Percentiles rank a stretch among this genome's conserved stretches.
These are phyloP conservation scores for Boletellus sp. DNA, from an alignment of 1,284 basidiomycete species.

Conservation along the genomic window DNA sequence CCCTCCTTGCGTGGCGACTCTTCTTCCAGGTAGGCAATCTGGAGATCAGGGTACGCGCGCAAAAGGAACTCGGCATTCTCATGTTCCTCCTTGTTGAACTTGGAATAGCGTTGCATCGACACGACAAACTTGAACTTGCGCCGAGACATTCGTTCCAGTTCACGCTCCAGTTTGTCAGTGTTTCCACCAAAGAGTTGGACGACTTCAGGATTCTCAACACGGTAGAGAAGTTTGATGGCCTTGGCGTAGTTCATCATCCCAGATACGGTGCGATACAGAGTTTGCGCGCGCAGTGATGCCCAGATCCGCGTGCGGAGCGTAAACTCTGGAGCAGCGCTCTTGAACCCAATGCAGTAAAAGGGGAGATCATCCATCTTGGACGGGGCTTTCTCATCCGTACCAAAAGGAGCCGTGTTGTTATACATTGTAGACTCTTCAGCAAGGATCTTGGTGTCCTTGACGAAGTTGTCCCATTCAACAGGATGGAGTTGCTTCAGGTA, in stretches of 20 bases:
- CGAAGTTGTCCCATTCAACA: constrained; percentile 99
- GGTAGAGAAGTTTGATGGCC: constrained; percentile 99
- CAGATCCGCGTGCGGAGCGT: constrained; percentile 98
- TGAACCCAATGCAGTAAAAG: constrained; percentile 99
- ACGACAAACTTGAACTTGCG: constrained; percentile 99
- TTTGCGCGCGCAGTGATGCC: constrained; percentile 97
- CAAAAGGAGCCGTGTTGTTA: constrained; percentile 77
- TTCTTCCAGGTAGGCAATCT: constrained; percentile 98
- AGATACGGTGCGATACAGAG: constrained; percentile 96
- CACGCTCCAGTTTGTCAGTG: constrained; percentile 94
- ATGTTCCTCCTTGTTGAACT: constrained; percentile 99
- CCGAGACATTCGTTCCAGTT: constrained; percentile 95
- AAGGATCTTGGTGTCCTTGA: constrained; percentile 98
- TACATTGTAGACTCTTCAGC: constrained; percentile 93
- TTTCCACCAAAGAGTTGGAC: constrained; percentile 97
- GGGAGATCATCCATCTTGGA: constrained; percentile 93
- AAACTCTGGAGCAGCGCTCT: constrained; percentile 97
- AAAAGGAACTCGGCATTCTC: constrained; percentile 99
- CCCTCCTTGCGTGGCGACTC: constrained; percentile 93
- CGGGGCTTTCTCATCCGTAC: constrained; percentile 80
- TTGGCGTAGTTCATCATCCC: constrained; percentile 99
- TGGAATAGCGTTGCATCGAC: constrained; percentile 99
- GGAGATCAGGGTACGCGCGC: constrained; percentile 97
- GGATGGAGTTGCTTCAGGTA: constrained; percentile 98
- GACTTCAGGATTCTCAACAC: constrained; percentile 98